phyloP scores from a whole-genome alignment of 2,329 filamentous ascomycete genomes.

The Penicillium sp. region DNA sequence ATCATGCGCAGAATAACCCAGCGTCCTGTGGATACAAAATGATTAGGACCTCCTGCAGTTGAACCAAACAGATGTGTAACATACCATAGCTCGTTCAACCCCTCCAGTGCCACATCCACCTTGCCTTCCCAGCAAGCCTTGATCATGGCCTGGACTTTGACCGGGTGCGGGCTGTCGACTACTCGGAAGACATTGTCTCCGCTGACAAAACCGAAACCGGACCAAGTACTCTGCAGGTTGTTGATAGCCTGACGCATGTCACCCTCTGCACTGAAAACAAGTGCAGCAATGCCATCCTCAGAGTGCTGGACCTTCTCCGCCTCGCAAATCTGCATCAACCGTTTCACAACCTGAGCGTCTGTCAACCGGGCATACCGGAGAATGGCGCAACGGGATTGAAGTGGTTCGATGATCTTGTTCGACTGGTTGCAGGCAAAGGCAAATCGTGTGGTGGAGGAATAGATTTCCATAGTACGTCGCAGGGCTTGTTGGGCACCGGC shows the following conservation, averaged over 20 bases:
- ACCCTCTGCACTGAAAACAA: constrained; percentile 95
- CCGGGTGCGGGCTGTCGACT: constrained; percentile 92
- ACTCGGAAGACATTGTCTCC: constrained; percentile 98
- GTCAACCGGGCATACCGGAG: constrained; percentile 89
- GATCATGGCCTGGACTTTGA: constrained; percentile 98
- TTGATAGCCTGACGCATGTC: constrained; percentile 99
- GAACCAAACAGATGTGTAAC: constrained; percentile 11
- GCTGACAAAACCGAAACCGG: constrained; percentile 94
- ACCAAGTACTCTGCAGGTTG: constrained; percentile 88
- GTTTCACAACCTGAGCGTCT: constrained; percentile 86
- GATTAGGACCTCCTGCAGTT: background rate
- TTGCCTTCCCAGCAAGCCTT: constrained; percentile 94
- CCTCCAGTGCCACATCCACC: constrained; percentile 81
- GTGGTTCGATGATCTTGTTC: constrained; percentile 99
- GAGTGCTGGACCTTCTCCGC: constrained; percentile 87
- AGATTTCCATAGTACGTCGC: constrained; percentile 96
- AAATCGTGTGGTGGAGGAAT: constrained; percentile 92
- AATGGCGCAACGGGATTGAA: constrained; percentile 95
- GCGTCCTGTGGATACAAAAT: constrained; percentile 49
- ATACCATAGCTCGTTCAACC: constrained; percentile 82
- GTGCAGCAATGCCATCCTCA: constrained; percentile 90
- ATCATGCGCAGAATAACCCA: constrained; percentile 98
- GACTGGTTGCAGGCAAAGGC: constrained; percentile 98
- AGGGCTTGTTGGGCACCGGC: constrained; percentile 93
- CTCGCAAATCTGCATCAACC: constrained; percentile 86